Conservation (phyloP, 306 rosid genomes). For the Erythrophleum fordii region DNA sequence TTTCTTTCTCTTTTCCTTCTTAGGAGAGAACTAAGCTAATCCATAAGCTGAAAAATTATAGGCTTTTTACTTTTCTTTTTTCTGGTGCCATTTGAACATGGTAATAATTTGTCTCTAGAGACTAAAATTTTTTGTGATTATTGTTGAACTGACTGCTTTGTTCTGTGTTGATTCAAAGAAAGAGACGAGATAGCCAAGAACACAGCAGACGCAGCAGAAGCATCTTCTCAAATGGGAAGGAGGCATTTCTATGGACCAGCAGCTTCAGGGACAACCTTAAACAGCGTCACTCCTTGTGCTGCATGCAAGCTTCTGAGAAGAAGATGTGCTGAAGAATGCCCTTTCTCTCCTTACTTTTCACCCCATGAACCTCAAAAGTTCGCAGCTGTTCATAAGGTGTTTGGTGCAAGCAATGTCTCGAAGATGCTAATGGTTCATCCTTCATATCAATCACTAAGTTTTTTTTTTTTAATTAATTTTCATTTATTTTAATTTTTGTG, state of each 20-base stretch:
- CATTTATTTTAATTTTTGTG: not conserved
- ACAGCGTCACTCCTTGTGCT: conserved; percentile 89
- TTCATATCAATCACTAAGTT: not conserved
- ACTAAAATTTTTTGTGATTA: not conserved
- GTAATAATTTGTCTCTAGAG: conserved; percentile 16
- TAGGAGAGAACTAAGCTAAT: not conserved
- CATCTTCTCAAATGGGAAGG: conserved; percentile 61
- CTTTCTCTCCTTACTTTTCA: conserved; percentile 92
- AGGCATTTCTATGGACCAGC: conserved; percentile 58
- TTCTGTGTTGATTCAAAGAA: conserved; percentile 50
- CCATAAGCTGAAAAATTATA: not conserved
- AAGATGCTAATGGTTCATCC: conserved; percentile 74
- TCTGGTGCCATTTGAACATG: not conserved
- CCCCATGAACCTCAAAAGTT: conserved; percentile 93
- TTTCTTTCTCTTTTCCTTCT: not conserved
- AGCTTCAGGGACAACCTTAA: conserved; percentile 61
- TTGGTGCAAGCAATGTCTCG: conserved; percentile 98
- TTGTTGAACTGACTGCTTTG: conserved; percentile 8
- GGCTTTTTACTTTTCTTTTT: conserved; percentile 1
- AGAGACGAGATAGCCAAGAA: conserved; percentile 63
- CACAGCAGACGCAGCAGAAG: conserved; percentile 43
- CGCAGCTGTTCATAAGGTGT: conserved; percentile 87
- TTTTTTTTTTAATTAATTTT: too few relatives aligned
- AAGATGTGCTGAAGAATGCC: conserved; percentile 93
- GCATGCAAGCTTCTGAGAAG: conserved; percentile 95